phyloP scores from a whole-genome alignment of 192 early-diverging fungal species.

The Phycomyces blakesleeanus region DNA sequence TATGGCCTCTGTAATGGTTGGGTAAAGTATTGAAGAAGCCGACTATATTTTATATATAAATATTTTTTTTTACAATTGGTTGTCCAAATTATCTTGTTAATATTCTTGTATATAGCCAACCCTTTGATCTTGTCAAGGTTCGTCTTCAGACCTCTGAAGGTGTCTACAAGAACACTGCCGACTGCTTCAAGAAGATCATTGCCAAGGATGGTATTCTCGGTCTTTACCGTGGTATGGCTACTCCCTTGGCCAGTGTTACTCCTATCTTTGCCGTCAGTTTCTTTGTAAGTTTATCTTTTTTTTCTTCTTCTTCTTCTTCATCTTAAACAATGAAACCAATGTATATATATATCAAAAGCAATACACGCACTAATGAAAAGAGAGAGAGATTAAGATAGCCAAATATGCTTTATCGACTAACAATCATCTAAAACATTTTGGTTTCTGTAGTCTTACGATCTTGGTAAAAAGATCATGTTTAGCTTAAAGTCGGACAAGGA shows the following conservation, averaged over 20 bases:
- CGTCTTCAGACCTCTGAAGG: constrained; percentile 88
- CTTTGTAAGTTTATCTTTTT: constrained; percentile 56
- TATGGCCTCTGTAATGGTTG: constrained; percentile 73
- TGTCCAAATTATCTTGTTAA: neutral
- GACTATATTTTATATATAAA: too few species aligned
- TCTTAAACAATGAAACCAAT: neutral
- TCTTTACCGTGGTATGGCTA: constrained; percentile 93
- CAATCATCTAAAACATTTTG: too few species aligned
- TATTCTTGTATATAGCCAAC: constrained; percentile 50
- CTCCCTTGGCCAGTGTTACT: constrained; percentile 90
- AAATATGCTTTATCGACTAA: neutral
- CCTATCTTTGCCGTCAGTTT: constrained; percentile 95
- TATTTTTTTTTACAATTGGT: too few species aligned
- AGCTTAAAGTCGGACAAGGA: constrained; percentile 23
- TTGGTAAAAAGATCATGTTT: constrained; percentile 71
- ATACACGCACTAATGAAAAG: too few species aligned
- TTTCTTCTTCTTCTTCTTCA: constrained; percentile 29
- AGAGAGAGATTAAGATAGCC: too few species aligned
- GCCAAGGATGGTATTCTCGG: constrained; percentile 87
- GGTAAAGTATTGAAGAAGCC: too few species aligned
- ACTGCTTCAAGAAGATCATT: constrained; percentile 89
- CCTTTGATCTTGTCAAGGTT: constrained; percentile 91
- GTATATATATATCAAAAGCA: too few species aligned
- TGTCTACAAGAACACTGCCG: constrained; percentile 78
- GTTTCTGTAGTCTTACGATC: constrained; percentile 56